Base-by-base conservation (phyloP, 768 basidiomycete genomes). In the Lentinula sp. region DNA sequence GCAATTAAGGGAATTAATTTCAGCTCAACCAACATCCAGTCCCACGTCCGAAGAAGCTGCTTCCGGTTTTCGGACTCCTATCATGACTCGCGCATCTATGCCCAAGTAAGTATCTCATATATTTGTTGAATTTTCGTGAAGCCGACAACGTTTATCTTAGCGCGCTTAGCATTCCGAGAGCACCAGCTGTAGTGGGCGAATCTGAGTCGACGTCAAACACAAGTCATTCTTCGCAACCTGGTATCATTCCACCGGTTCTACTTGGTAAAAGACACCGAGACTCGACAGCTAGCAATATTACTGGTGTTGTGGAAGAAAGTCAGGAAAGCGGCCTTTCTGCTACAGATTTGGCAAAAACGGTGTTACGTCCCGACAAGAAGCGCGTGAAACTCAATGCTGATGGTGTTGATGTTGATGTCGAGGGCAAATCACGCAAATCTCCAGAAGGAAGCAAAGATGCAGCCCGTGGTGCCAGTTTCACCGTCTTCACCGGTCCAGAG, bases 231-330 rank as follows among this genome's bases (percentile, higher is more conserved):
- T 64, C 69, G 23, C 76, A 71, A 62, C 76, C 80, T 45, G 79
- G 76, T 10, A 13, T 39, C 37, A 68, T 78, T 61, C 71, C 80
- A 3, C 75, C 78, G 46, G 79, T 73, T 21, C 74, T 77, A 34
- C 76, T 90, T 16, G 88, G 89, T n/a, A 91, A 90, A 69, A 83
- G 86, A 37, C 80, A 77, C 55, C 78, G 88, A 62, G 83, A 84
- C 63, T 75, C 82, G 2, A 71, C 75, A 8, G 73, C 76, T 10
- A 81, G 77, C 64, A 74, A 76, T 56, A 65, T 76, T 21, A 71
- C 76, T 1, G 78, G 72, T 56, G 69, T 75, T 9, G 70, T 74
- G 5, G 84, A 82, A 59, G 71, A 73, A 31, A 77, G 70, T n/a
- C 70, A 77, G 59, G 77, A 78, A 53, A 78, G 69, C 10, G 71